Evolutionary conservation across 164 flowering plant genomes (phyloP).

Genomic region (Euptelea pleiosperma): DNA sequence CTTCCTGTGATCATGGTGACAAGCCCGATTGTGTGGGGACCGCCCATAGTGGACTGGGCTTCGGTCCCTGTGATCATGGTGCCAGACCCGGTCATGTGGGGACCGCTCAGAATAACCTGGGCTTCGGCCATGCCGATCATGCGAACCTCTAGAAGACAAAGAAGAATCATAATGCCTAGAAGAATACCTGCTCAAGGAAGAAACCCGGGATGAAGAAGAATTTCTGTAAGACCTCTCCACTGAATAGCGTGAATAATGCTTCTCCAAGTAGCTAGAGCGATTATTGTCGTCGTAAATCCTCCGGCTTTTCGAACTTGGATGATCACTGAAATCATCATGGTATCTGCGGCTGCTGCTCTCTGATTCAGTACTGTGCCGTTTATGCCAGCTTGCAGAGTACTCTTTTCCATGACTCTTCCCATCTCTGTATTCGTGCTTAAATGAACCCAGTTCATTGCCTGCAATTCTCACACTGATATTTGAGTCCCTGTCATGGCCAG

Average conservation of each 20-base stretch:
- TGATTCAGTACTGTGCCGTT: slow-evolving; percentile 53
- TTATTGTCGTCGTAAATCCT: slow-evolving; percentile 52
- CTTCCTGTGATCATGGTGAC: slow-evolving; percentile 18
- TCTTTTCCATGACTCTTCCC: slow-evolving; percentile 55
- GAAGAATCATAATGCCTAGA: slow-evolving; percentile 59
- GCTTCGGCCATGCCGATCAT: slow-evolving; percentile 64
- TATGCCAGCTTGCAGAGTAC: slow-evolving; percentile 42
- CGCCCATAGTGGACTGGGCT: slow-evolving; percentile 42
- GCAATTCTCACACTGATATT: slow-evolving; percentile 50
- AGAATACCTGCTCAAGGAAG: slow-evolving; percentile 49
- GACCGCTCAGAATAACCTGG: slow-evolving; percentile 58
- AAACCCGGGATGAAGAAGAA: slow-evolving; percentile 41
- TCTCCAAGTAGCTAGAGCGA: slow-evolving; percentile 40
- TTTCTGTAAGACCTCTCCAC: slow-evolving; percentile 52
- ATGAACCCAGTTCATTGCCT: slow-evolving; percentile 42
- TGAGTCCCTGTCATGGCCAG: slow-evolving; percentile 37
- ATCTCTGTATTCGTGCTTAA: slow-evolving; percentile 40
- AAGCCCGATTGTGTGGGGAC: slow-evolving; percentile 35
- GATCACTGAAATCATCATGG: slow-evolving; percentile 54
- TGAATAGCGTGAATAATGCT: slow-evolving; percentile 44
- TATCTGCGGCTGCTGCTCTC: slow-evolving; percentile 52
- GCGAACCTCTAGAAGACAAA: slow-evolving; percentile 44
- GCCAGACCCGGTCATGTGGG: slow-evolving; percentile 49
- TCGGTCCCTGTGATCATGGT: slow-evolving; percentile 45
- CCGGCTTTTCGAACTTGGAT: slow-evolving; percentile 51